Conservation (phyloP, 1,139 yeast genomes). For the Komagataea norvegica region DNA sequence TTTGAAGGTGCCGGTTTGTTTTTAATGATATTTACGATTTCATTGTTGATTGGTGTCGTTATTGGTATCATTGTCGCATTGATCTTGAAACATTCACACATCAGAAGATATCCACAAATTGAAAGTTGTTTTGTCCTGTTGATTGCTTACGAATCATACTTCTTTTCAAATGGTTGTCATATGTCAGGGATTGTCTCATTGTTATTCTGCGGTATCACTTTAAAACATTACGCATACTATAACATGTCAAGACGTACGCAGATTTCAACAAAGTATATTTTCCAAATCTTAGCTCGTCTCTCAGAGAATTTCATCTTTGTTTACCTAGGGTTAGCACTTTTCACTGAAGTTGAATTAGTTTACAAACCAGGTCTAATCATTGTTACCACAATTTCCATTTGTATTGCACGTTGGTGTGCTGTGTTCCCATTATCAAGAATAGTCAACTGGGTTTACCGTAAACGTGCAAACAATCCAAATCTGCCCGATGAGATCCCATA, state of each 20-base stretch:
- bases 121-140: conserved; percentile 89
- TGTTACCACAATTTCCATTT: conserved; percentile 83
- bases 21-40: conserved; percentile 87
- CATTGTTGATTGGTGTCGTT: conserved; percentile 84
- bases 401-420: conserved; percentile 96
- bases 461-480: conserved; percentile 42
- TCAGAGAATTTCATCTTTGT: conserved; percentile 97
- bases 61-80: conserved; percentile 88
- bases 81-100: conserved; percentile 84
- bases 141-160: conserved; percentile 93
- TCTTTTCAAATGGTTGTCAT: conserved; percentile 97
- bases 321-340: conserved; percentile 86
- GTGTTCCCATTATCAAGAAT: conserved; percentile 89
- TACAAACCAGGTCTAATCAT: conserved; percentile 91
- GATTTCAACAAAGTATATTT: conserved; percentile 90
- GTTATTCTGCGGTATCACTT: conserved; percentile 91
- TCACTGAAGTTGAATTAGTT: conserved; percentile 92
- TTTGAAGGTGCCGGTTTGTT: conserved; percentile 94
- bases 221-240: conserved; percentile 94
- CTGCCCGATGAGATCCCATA: conserved; percentile 90
- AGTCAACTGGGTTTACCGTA: conserved; percentile 72
- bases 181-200: conserved; percentile 98
- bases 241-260: conserved; percentile 98
- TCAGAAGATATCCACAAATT: conserved; percentile 90
- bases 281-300: conserved; percentile 88